Base-by-base conservation (phyloP, 441 rosid species). In the Syzygium syzygioides region DNA sequence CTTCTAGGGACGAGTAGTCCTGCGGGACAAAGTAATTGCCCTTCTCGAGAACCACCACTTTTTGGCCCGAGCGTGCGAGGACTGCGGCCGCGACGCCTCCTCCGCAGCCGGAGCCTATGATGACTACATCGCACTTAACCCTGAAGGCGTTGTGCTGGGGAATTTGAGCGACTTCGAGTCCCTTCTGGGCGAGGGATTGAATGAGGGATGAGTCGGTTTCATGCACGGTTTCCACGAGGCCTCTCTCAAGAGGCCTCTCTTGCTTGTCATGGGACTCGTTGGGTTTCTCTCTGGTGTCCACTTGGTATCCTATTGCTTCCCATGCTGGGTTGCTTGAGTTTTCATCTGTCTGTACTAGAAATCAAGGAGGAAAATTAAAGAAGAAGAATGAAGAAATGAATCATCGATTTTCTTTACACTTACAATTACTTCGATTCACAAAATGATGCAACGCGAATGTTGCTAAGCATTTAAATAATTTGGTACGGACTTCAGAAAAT, bases 31-130 rank as follows among this genome's bases (percentile, higher is more conserved):
- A 96, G 90, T 96, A 96, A 90, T 94, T 96, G 52, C 97, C 98
- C 92, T 96, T 96, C 92, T 96, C 98, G 5, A 96, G 92, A 79
- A 96, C 94, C 48, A 96, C 57, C 11, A 96, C 98, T 89, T 95
- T 96, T 14, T 89, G 89, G 68, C 97, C 98, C 1, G 95, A 91
- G n/a, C 87, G 91, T 64, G 98, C 96, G 2, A 96, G 95, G 30
- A 90, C 92, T 10, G 96, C 95, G 7, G 98, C 99, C 55, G 99
- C 98, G 86, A 96, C 97, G 7, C 96, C 99, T 87, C 98, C 98
- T 4, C 99, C 98, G 14, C 99, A 94, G 64, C 98, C 96, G 1
- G 98, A 95, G 37, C 98, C 99, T 5, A 96, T 89, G 28, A 97
- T 87, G 34, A 95, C 95, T 4, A 93, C 96, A 88, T 97, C 98